These are phyloP conservation scores for Sarocladium strictum DNA, from an alignment of 2,329 filamentous ascomycete genomes.

Conservation along the genomic window DNA sequence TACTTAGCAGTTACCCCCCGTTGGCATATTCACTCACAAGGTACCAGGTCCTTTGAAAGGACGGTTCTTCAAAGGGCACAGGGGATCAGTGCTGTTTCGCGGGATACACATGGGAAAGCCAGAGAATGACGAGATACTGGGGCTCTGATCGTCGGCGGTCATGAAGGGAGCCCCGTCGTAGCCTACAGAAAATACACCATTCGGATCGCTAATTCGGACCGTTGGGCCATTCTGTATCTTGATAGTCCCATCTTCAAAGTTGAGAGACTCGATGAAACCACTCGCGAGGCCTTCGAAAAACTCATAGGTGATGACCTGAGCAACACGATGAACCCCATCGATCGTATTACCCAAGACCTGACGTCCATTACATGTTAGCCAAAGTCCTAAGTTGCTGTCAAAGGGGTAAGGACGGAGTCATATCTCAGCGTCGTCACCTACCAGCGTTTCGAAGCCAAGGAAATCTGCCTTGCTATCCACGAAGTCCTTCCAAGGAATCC, in stretches of 20 bases:
- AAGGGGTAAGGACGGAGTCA: too few species aligned
- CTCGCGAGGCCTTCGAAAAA: constrained; percentile 30
- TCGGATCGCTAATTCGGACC: constrained; percentile 38
- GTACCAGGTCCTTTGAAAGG: constrained; percentile 26
- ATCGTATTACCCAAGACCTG: constrained; percentile 31
- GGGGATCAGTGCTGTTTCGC: constrained; percentile 28
- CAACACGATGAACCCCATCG: constrained; percentile 25
- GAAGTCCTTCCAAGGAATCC: constrained; percentile 35
- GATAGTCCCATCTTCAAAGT: constrained; percentile 26
- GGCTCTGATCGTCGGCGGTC: constrained; percentile 42
- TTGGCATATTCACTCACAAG: constrained; percentile 15
- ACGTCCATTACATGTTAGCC: not conserved
- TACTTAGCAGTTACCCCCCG: not conserved
- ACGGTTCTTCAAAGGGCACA: constrained; percentile 28
- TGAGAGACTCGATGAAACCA: constrained; percentile 28
- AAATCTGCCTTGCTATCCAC: constrained; percentile 23
- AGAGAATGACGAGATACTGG: constrained; percentile 39
- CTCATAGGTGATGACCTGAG: constrained; percentile 26
- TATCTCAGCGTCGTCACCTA: too few species aligned
- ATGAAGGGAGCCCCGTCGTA: constrained; percentile 33
- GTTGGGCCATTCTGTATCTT: constrained; percentile 26
- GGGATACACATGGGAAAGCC: constrained; percentile 49
- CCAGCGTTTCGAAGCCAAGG: constrained; percentile 28
- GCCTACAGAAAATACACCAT: constrained; percentile 34
- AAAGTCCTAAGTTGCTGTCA: too few species aligned